phyloP scores from a whole-genome alignment of 2,329 filamentous ascomycete genomes.

The Fragosphaeria purpurea region DNA sequence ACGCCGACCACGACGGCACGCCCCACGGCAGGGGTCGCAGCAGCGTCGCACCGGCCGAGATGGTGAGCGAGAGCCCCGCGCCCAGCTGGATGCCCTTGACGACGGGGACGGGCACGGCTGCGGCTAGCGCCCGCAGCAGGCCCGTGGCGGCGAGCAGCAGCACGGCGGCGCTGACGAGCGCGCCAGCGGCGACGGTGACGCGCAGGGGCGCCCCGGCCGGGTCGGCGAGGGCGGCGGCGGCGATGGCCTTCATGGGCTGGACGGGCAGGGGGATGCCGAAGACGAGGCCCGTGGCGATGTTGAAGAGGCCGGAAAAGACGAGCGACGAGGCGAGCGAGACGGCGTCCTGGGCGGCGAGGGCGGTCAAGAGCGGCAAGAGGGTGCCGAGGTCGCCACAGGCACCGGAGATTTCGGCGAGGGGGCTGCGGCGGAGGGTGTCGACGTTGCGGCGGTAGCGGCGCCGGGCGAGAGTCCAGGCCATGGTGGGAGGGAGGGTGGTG shows the following conservation, averaged over 20 bases:
- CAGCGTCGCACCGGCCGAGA: constrained; percentile 63
- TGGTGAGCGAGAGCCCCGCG: constrained; percentile 71
- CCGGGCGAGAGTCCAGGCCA: constrained; percentile 19
- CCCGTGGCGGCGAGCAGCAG: constrained; percentile 71
- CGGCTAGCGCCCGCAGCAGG: constrained; percentile 61
- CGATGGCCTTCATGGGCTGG: constrained; percentile 68
- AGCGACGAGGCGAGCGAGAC: constrained; percentile 77
- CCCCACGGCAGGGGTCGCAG: constrained; percentile 61
- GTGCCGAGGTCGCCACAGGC: constrained; percentile 83
- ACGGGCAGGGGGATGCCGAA: constrained; percentile 89
- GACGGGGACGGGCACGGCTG: constrained; percentile 72
- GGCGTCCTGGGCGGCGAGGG: constrained; percentile 65
- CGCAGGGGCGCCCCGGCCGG: constrained; percentile 53
- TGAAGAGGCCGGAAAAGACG: constrained; percentile 80
- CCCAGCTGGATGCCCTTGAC: constrained; percentile 94
- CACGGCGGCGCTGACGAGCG: constrained; percentile 65
- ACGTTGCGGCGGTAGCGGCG: constrained; percentile 36
- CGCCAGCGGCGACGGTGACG: constrained; percentile 71
- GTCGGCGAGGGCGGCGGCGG: constrained; percentile 86
- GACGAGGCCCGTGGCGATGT: constrained; percentile 67
- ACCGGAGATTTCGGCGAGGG: constrained; percentile 70
- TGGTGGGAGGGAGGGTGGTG: not conserved
- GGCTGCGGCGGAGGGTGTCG: constrained; percentile 33
- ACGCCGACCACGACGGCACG: constrained; percentile 26
- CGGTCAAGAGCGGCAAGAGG: constrained; percentile 78